These are phyloP conservation scores for Daldinia bambusicola DNA, from an alignment of 495 filamentous ascomycete species.

Conservation along the genomic window DNA sequence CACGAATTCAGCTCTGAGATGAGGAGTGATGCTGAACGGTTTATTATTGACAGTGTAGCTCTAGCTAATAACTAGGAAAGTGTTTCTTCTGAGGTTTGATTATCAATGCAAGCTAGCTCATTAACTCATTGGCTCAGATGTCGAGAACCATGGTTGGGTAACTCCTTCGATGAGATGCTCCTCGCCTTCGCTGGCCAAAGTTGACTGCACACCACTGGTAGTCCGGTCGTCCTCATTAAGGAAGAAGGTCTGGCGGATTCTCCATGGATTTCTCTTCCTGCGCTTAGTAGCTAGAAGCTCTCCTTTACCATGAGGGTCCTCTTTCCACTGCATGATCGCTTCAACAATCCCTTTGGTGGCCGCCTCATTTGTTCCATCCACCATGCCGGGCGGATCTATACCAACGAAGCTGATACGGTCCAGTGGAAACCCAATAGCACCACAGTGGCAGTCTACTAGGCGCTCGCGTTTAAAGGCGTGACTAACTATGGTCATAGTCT, in stretches of 20 bases:
- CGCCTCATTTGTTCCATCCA: constrained; percentile 48
- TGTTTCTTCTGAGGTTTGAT: constrained; percentile 21
- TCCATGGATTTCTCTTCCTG: constrained; percentile 60
- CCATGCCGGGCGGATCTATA: constrained; percentile 71
- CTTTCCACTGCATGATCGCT: constrained; percentile 58
- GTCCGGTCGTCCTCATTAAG: constrained; percentile 46
- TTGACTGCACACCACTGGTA: constrained; percentile 50
- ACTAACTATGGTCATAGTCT: constrained; percentile 71
- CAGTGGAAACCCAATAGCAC: constrained; percentile 67
- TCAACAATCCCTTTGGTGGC: constrained; percentile 54
- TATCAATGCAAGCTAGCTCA: constrained; percentile 2
- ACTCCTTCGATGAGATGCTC: constrained; percentile 51
- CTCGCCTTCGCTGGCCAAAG: constrained; percentile 38
- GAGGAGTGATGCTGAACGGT: constrained; percentile 74
- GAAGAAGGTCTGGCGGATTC: constrained; percentile 54
- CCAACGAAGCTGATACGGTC: constrained; percentile 66
- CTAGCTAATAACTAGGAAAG: constrained; percentile 33
- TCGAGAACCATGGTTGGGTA: constrained; percentile 48
- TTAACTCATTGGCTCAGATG: background rate
- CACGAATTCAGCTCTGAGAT: constrained; percentile 80
- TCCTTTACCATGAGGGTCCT: constrained; percentile 60
- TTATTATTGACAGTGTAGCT: constrained; percentile 65
- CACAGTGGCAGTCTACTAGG: constrained; percentile 74
- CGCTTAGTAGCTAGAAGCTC: constrained; percentile 60
- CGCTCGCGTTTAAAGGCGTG: constrained; percentile 78